A percentile compares a stretch with the other conserved stretches of the same genome.
These are phyloP conservation scores for Clarireedia paspali DNA, from an alignment of 2,329 filamentous ascomycete genomes.

Conservation along the genomic window DNA sequence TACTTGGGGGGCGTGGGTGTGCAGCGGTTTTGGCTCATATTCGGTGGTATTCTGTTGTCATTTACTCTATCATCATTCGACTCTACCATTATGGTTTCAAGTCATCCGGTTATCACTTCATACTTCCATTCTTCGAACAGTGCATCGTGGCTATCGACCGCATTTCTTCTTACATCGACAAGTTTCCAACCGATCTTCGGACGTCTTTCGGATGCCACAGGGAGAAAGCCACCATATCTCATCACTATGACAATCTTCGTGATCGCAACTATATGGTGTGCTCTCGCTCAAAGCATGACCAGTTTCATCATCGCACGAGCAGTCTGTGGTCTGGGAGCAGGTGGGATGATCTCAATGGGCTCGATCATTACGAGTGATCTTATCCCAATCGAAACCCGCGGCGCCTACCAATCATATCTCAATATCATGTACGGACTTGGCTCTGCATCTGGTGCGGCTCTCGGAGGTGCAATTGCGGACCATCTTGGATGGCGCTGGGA, in stretches of 20 bases:
- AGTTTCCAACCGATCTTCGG: slow-evolving; percentile 70
- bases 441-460: slow-evolving; percentile 54
- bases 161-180: slow-evolving; percentile 70
- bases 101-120: slow-evolving; percentile 73
- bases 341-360: slow-evolving; percentile 60
- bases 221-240: slow-evolving; percentile 60
- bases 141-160: slow-evolving; percentile 76
- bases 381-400: slow-evolving; percentile 58
- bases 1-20: slow-evolving; percentile 37
- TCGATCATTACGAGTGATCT: slow-evolving; percentile 67
- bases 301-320: slow-evolving; percentile 64
- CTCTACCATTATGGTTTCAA: slow-evolving; percentile 73
- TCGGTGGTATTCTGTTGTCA: slow-evolving; percentile 47
- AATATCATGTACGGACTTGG: slow-evolving; percentile 57
- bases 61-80: slow-evolving; percentile 62
- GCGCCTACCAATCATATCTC: slow-evolving; percentile 64
- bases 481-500: slow-evolving; percentile 67
- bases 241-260: slow-evolving; percentile 55
- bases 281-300: slow-evolving; percentile 56
- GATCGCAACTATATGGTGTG: slow-evolving; percentile 61
- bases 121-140: slow-evolving; percentile 71
- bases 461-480: slow-evolving; percentile 64
- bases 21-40: slow-evolving; percentile 54
- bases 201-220: slow-evolving; percentile 65
- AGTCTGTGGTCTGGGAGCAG: slow-evolving; percentile 65